Evolutionary conservation across 2,329 filamentous ascomycete genomes (phyloP).

Genomic region (Cordyceps farinosa): DNA sequence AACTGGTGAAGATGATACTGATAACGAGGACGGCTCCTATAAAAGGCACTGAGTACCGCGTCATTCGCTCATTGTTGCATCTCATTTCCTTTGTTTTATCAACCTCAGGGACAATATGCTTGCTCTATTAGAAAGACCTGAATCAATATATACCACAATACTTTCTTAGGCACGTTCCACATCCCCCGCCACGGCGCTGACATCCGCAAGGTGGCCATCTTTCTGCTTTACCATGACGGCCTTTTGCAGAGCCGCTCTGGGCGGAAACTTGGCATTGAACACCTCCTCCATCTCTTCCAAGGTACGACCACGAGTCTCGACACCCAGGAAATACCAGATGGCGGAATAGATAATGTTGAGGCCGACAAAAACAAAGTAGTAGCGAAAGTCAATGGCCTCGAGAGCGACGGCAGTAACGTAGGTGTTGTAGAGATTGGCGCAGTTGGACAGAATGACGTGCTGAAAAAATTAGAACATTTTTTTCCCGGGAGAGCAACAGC

Average conservation of each 20-base stretch:
- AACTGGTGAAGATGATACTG: no score
- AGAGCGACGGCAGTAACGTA: constrained; percentile 31
- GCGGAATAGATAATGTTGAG: constrained; percentile 29
- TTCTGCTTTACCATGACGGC: constrained; percentile 27
- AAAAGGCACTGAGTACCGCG: no score
- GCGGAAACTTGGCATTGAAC: constrained; percentile 35
- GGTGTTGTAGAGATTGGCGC: constrained; percentile 32
- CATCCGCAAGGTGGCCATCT: constrained; percentile 23
- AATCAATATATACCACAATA: neutral
- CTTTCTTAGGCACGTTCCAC: neutral
- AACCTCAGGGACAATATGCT: neutral
- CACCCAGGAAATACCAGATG: constrained; percentile 30
- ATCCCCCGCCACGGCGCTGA: constrained; percentile 9
- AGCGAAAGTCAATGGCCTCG: constrained; percentile 30
- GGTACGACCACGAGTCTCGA: constrained; percentile 32
- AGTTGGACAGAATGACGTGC: constrained; percentile 29
- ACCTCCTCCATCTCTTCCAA: constrained; percentile 45
- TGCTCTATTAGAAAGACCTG: neutral
- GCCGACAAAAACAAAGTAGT: constrained; percentile 32
- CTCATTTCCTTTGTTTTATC: no score
- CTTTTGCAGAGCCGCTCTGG: constrained; percentile 36
- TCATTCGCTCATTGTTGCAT: no score
- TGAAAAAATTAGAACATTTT: neutral
- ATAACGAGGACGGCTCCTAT: no score
- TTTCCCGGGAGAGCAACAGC: neutral